Evolutionary conservation across 2,329 filamentous ascomycete genomes (phyloP).

Genomic region (Leptographium lundbergii): DNA sequence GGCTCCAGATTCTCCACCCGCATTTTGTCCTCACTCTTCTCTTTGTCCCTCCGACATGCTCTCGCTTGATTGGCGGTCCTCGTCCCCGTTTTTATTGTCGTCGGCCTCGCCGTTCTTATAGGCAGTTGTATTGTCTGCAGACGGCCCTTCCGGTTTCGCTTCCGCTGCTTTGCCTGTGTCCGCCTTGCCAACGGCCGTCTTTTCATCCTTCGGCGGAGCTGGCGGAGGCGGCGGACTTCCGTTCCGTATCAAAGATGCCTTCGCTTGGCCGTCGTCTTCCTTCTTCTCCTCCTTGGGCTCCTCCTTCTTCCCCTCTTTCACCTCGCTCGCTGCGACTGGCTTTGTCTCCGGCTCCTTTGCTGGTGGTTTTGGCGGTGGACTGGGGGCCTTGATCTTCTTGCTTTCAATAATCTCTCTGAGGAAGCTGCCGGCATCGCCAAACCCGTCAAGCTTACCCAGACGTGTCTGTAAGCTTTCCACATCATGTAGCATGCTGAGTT

Average conservation of each 20-base stretch:
- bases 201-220: not conserved
- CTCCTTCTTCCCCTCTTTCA: not conserved
- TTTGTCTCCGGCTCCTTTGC: not conserved
- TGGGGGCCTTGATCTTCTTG: constrained; percentile 32
- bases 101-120: not conserved
- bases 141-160: not conserved
- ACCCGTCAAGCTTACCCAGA: constrained; percentile 67
- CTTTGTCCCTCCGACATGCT: not conserved
- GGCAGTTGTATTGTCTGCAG: not conserved
- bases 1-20: not conserved
- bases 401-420: constrained; percentile 51
- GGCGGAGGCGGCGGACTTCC: not conserved
- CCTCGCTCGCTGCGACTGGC: not conserved
- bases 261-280: not conserved
- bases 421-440: constrained; percentile 58
- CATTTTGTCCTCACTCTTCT: not conserved
- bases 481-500: constrained; percentile 60
- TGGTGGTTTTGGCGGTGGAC: constrained; percentile 6
- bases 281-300: not conserved
- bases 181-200: not conserved
- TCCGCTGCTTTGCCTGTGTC: not conserved
- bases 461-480: constrained; percentile 59
- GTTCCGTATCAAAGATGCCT: not conserved
- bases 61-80: not conserved
- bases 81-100: not conserved